phyloP scores from a whole-genome alignment of 2,329 filamentous ascomycete species.

The Cercospora citrullina region DNA sequence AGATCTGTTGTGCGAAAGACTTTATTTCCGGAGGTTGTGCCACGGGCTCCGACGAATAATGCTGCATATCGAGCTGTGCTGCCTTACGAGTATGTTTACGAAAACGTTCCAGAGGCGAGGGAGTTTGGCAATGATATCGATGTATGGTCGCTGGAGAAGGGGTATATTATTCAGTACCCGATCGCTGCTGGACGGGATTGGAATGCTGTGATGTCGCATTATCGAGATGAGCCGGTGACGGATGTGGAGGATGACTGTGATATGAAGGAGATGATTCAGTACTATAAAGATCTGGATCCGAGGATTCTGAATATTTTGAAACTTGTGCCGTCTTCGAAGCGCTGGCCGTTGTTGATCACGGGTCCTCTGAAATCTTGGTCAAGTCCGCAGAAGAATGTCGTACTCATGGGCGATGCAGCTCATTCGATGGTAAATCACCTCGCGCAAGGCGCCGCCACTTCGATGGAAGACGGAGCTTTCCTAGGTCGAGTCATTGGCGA shows the following conservation, averaged over 20 bases:
- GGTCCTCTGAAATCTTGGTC: constrained; percentile 45
- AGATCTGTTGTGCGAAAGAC: constrained; percentile 39
- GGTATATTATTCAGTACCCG: constrained; percentile 49
- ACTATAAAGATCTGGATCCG: constrained; percentile 50
- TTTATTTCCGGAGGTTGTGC: constrained; percentile 44
- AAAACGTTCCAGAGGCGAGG: constrained; percentile 20
- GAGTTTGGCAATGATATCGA: constrained; percentile 42
- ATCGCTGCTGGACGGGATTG: constrained; percentile 46
- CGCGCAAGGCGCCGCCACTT: constrained; percentile 48
- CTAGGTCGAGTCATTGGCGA: constrained; percentile 41
- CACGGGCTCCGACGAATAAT: constrained; percentile 43
- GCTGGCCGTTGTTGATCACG: constrained; percentile 48
- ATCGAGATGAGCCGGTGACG: constrained; percentile 38
- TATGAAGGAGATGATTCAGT: constrained; percentile 44
- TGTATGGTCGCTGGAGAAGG: constrained; percentile 45
- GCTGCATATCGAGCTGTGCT: constrained; percentile 48
- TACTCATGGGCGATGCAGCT: constrained; percentile 45
- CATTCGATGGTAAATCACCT: constrained; percentile 48
- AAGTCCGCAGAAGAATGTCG: constrained; percentile 44
- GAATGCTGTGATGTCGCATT: constrained; percentile 48
- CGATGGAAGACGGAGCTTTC: constrained; percentile 49
- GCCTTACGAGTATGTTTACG: constrained; percentile 43
- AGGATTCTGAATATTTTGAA: constrained; percentile 44
- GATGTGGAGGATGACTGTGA: constrained; percentile 39
- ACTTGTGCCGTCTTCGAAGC: constrained; percentile 35